Evolutionary conservation across 139 green algal genomes (phyloP).

Genomic region (Micromonas pusilla): DNA sequence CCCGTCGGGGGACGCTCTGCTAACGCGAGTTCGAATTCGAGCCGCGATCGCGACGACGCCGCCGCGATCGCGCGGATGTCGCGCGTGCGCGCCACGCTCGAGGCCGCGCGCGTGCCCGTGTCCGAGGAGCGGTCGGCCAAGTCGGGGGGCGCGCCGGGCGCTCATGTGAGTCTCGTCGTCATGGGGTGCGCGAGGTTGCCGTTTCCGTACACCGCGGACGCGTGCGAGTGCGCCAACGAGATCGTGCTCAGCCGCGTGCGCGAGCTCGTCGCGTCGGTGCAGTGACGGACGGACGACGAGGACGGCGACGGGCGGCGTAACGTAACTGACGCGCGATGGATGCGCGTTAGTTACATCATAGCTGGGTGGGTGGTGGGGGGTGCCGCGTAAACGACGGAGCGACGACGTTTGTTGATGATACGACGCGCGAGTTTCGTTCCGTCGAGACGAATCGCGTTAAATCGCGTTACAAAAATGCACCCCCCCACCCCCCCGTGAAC

Average conservation of each 20-base stretch:
- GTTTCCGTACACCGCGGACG: conserved; percentile 9
- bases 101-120: background rate
- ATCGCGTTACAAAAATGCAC: background rate
- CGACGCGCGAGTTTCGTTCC: background rate
- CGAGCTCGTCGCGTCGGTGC: background rate
- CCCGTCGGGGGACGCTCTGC: too few species aligned
- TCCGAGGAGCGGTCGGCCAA: too few species aligned
- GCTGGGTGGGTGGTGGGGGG: too few species aligned
- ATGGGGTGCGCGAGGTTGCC: background rate
- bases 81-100: background rate
- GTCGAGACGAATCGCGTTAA: background rate
- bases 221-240: conserved; percentile 5
- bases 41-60: background rate
- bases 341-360: too few species aligned
- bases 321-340: too few species aligned
- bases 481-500: background rate
- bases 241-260: conserved; percentile 2
- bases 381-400: too few species aligned
- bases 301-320: too few species aligned
- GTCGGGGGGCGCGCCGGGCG: background rate
- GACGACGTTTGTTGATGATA: too few species aligned
- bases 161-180: background rate
- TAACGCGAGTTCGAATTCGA: too few species aligned
- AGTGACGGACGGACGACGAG: too few species aligned
- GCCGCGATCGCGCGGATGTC: background rate